phyloP scores from a whole-genome alignment of 2,329 filamentous ascomycete species.

The Pestalotiopsis sp. region DNA sequence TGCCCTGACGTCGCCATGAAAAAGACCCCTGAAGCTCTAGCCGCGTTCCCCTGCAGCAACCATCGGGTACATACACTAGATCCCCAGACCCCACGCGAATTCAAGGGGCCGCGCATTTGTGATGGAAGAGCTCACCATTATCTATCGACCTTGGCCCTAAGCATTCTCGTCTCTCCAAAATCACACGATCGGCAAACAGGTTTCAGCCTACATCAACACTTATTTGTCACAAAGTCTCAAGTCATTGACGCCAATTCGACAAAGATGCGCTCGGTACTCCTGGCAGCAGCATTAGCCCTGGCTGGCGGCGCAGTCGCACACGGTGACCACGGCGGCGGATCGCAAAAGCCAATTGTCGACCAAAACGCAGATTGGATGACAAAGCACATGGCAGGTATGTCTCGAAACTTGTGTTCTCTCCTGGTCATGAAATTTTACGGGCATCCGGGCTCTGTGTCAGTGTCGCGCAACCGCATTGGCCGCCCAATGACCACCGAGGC shows the following conservation, averaged over 20 bases:
- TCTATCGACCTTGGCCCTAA: background rate
- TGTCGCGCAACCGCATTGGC: background rate
- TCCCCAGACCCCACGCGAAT: background rate
- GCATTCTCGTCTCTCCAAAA: background rate
- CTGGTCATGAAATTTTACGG: background rate
- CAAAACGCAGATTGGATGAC: slow-evolving; percentile 63
- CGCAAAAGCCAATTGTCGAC: slow-evolving; percentile 55
- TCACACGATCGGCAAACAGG: background rate
- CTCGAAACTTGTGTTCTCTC: background rate
- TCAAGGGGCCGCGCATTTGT: background rate
- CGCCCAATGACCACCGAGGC: background rate
- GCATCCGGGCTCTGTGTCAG: background rate
- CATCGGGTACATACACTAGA: background rate
- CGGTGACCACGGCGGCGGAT: slow-evolving; percentile 44
- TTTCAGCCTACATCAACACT: background rate
- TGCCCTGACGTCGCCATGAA: background rate
- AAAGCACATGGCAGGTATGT: slow-evolving; percentile 65
- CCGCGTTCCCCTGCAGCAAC: slow-evolving; percentile 4
- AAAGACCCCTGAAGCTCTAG: background rate
- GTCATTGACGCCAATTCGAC: background rate
- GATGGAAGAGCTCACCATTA: background rate
- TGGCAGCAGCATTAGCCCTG: slow-evolving; percentile 40
- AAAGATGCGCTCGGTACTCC: slow-evolving; percentile 31
- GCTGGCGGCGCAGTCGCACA: slow-evolving; percentile 49
- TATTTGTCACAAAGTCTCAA: background rate